Evolutionary conservation across 768 basidiomycete genomes (phyloP).

Genomic region (Russula earlei): DNA sequence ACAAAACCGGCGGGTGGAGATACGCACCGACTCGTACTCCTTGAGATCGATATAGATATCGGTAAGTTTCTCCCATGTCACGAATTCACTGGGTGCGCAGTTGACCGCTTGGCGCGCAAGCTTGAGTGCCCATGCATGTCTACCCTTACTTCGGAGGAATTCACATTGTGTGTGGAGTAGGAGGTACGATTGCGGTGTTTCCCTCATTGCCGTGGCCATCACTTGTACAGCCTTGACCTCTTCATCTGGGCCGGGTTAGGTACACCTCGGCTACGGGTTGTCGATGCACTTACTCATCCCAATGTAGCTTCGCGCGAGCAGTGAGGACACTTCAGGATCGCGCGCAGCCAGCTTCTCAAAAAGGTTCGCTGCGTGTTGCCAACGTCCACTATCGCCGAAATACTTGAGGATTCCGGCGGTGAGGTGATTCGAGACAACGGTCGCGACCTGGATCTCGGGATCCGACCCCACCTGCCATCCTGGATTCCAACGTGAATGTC

Average conservation of each 20-base stretch:
- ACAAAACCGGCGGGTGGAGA: not conserved
- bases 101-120: constrained; percentile 93
- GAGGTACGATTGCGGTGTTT: constrained; percentile 87
- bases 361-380: constrained; percentile 80
- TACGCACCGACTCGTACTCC: constrained; percentile 61
- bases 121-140: constrained; percentile 81
- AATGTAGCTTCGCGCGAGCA: constrained; percentile 84
- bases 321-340: constrained; percentile 83
- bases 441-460: constrained; percentile 97
- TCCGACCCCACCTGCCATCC: constrained; percentile 99
- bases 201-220: constrained; percentile 72
- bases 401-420: constrained; percentile 94
- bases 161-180: constrained; percentile 92
- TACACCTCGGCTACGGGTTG: not conserved
- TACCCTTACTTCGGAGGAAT: constrained; percentile 80
- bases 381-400: constrained; percentile 86
- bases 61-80: constrained; percentile 97
- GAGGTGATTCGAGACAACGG: constrained; percentile 91
- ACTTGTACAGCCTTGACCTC: constrained; percentile 98
- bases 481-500: constrained; percentile 23
- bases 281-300: constrained; percentile 78
- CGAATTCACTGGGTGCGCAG: constrained; percentile 96
- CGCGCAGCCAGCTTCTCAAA: constrained; percentile 83
- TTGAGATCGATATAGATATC: constrained; percentile 88
- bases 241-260: constrained; percentile 52